Evolutionary conservation across 805 yeast genomes (phyloP), one percentile per base, ranked within the genome.

Genomic region (Brettanomyces bruxellensis): DNA sequence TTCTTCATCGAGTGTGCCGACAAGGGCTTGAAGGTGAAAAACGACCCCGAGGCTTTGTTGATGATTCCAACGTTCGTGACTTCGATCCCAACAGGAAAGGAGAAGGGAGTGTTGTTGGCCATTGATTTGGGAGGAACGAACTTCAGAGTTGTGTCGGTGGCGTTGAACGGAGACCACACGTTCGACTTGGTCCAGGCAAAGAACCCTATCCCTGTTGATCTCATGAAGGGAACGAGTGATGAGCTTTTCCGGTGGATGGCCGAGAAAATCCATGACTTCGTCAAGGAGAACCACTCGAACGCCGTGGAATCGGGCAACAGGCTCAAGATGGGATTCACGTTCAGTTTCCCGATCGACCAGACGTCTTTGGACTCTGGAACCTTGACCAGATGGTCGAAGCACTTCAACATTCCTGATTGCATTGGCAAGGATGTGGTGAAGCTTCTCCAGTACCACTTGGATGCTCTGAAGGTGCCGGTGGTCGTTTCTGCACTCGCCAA

Each of bases 41-140:
- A 66, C 12, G 68, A 65, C 24, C 62, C 71, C 34, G 60, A 57
- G 45, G 80, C 75, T 60, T 67, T 86, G 68, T 91, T 93, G 38
- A 93, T 91, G 99, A 87, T 93, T 56, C 98, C 98, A 35, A 78
- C 96, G 1, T 91, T 66, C 60, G 95, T 91, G 34, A 86, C 96
- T 7, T 73, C 76, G 9, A 75, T 87, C 47, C 99, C 99, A 23
- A 76, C 74, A 39, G 99, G 99, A 40, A 72, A 76, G 42, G 99
- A 91, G 62, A 72, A 70, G 46, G 98, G 98, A 40, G 71, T 86
- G 37, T 79, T 75, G 51, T 69, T 91, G 49, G 98, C 98, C 46
- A 95, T 93, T 4, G 98, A 91, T 61, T 72, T 91, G 45, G 99
- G 99, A 51, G 98, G 98, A 44, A 90, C 98, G 48, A 90, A 93